Conservation (phyloP, 768 basidiomycete genomes). For the Polyporus arcularius region DNA sequence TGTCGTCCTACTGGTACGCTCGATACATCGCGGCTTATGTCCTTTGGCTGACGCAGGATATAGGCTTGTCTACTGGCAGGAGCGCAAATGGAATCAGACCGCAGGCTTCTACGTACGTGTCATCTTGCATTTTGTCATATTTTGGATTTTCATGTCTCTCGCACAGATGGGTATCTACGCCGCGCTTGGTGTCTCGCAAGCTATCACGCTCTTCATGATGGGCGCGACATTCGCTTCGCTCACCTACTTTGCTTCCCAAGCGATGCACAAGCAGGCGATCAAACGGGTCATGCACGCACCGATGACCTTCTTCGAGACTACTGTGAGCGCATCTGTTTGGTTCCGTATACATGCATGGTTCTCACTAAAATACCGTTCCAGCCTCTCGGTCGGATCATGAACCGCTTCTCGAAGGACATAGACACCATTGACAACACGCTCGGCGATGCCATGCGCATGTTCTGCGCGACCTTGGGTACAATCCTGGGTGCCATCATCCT, state of each 20-base stretch:
- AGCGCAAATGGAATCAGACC: slow-evolving; percentile 56
- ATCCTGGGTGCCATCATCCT: slow-evolving; percentile 79
- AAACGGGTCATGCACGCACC: slow-evolving; percentile 78
- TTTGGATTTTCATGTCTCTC: background rate
- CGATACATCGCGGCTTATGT: background rate
- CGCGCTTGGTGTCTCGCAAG: slow-evolving; percentile 67
- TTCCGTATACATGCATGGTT: background rate
- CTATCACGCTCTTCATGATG: slow-evolving; percentile 67
- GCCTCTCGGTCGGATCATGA: slow-evolving; percentile 87
- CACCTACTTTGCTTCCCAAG: slow-evolving; percentile 76
- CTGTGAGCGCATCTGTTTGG: slow-evolving; percentile 40
- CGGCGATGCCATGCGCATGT: slow-evolving; percentile 76
- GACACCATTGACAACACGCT: slow-evolving; percentile 80
- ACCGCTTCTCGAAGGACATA: slow-evolving; percentile 86
- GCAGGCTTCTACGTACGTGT: slow-evolving; percentile 70
- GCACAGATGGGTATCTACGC: slow-evolving; percentile 82
- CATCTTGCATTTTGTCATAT: background rate
- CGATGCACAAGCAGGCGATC: slow-evolving; percentile 63
- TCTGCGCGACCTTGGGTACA: slow-evolving; percentile 58
- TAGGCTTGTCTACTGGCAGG: slow-evolving; percentile 88
- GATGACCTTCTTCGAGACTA: slow-evolving; percentile 90
- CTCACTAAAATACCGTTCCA: background rate
- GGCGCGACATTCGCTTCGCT: slow-evolving; percentile 65
- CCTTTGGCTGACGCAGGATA: slow-evolving; percentile 8
- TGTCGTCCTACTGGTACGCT: slow-evolving; percentile 74